Conservation (phyloP, 176 grass and related monocot species). For the Cenchrus fungigraminus region DNA sequence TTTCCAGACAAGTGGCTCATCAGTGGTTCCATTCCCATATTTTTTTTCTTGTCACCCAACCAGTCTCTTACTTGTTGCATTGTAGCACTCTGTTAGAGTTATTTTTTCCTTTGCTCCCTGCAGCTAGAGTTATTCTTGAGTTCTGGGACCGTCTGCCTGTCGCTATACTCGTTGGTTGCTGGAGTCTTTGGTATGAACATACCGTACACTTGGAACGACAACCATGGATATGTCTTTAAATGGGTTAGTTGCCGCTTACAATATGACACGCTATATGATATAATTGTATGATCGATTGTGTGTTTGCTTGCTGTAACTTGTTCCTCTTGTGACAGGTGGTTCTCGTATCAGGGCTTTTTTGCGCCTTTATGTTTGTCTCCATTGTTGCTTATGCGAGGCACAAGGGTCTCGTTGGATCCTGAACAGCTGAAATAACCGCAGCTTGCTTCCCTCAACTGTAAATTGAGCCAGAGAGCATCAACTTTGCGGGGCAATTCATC, state of each 20-base stretch:
- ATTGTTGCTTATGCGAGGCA: slow-evolving; percentile 95
- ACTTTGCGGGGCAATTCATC: slow-evolving; percentile 49
- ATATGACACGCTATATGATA: background rate
- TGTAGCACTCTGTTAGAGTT: background rate
- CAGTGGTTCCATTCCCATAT: background rate
- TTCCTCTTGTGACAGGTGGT: slow-evolving; percentile 64
- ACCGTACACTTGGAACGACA: slow-evolving; percentile 92
- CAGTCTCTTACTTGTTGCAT: background rate
- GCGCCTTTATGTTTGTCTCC: slow-evolving; percentile 60
- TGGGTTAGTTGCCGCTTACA: slow-evolving; percentile 56
- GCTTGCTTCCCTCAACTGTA: slow-evolving; percentile 42
- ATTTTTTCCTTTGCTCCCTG: slow-evolving; percentile 17
- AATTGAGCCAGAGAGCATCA: slow-evolving; percentile 46
- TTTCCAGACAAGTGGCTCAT: background rate
- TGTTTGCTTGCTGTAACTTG: slow-evolving; percentile 29
- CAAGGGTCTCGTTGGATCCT: slow-evolving; percentile 98
- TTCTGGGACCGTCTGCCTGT: slow-evolving; percentile 81
- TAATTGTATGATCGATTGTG: background rate
- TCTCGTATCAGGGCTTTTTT: slow-evolving; percentile 67
- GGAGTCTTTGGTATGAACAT: slow-evolving; percentile 99
- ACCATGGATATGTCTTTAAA: slow-evolving; percentile 82
- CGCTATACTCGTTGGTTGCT: slow-evolving; percentile 86
- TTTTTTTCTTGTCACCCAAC: background rate
- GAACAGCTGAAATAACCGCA: slow-evolving; percentile 49
- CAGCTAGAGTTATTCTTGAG: slow-evolving; percentile 98